Evolutionary conservation across 1,139 yeast species (phyloP), one percentile per base, ranked within the genome.

Genomic region (Yamadazyma dendronema): DNA sequence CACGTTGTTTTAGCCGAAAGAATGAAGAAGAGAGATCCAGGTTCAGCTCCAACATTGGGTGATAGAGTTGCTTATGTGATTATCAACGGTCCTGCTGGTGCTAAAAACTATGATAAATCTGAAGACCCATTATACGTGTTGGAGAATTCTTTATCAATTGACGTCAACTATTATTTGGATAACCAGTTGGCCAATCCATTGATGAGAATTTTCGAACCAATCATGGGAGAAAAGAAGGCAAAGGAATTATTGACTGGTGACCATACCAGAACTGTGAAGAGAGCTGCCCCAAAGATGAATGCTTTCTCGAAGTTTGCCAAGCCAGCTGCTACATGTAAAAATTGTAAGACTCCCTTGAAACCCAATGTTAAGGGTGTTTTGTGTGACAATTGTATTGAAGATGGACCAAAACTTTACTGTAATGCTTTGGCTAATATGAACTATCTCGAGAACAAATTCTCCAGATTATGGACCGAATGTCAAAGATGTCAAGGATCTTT

Each of bases 41-140:
- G 99, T 21, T 84, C 95, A 4, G 98, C 98, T 0, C 98, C 98
- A 3, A 81, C 90, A 4, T 74, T 92, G 37, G 99, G 99, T 38
- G 99, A 94, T 58, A 87, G 99, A 66, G 98, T 94, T 29, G 97
- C 97, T 2, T 94, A 92, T 59, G 98, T 94, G 27, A 90, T 94
- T 43, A 83, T 86, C 49, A 87, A 87, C 34, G 50, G 50, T 4
- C 84, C 94, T 0, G 75, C 80, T 10, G 85, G 92, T 46, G 89
- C 84, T 41, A 90, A 89, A 57, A 84, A 90, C 49, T 94, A 90
- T 59, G 96, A 90, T 49, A 89, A 94, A 62, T 89, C 97, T 0
- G 99, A 94, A 59, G 98, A 94, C 57, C 99, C 99, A 1, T 67
- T 92, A 29, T 94, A 79, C 50, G 98, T 90, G 2, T 70, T 94